A percentile compares a stretch with the other conserved stretches of the same genome.
These are phyloP conservation scores for Physcomitrium patens DNA, from an alignment of 225 moss, liverwort and hornwort genomes.

Conservation along the genomic window DNA sequence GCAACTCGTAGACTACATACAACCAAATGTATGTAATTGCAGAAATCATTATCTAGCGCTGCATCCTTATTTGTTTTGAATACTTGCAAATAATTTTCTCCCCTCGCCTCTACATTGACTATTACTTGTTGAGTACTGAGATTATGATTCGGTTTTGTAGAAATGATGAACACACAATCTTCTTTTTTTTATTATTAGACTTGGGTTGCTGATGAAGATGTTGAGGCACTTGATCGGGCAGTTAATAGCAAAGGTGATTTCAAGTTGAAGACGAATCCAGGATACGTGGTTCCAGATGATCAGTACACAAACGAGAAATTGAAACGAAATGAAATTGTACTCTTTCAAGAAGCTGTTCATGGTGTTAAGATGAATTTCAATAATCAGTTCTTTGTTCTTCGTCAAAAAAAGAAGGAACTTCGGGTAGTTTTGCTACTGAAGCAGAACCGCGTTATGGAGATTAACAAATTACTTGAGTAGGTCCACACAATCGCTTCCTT, in stretches of 20 bases:
- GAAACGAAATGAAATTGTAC: conserved; percentile 83
- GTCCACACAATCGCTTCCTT: conserved; percentile 12
- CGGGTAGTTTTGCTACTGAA: conserved; percentile 52
- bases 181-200: conserved; percentile 41
- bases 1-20: background rate
- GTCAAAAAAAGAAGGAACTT: conserved; percentile 56
- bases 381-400: conserved; percentile 63
- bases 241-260: conserved; percentile 82
- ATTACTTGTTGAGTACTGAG: background rate
- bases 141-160: background rate
- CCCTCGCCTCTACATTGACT: background rate
- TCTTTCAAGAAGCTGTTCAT: conserved; percentile 83
- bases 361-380: conserved; percentile 80
- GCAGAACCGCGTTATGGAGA: conserved; percentile 62
- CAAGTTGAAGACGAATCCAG: conserved; percentile 82
- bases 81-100: background rate
- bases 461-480: conserved; percentile 71
- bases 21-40: conserved; percentile 4
- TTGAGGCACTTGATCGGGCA: conserved; percentile 66
- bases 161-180: background rate
- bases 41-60: background rate
- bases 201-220: conserved; percentile 87
- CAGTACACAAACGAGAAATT: conserved; percentile 71
- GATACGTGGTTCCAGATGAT: conserved; percentile 79
- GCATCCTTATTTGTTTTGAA: background rate